These are phyloP conservation scores for Leccinum variicolor DNA, from an alignment of 768 basidiomycete species.

Conservation along the genomic window DNA sequence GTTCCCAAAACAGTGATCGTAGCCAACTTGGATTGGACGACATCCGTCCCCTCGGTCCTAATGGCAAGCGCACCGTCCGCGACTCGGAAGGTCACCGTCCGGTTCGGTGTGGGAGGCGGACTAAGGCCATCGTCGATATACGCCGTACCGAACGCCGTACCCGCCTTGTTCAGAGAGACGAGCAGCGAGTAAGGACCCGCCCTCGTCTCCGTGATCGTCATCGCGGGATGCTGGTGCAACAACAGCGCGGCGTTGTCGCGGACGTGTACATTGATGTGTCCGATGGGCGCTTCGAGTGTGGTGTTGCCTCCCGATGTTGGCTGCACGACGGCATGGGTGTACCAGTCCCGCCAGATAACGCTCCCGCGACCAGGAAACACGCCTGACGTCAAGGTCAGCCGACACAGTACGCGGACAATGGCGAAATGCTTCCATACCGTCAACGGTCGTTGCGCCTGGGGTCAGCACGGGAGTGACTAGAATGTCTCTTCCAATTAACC, in stretches of 20 bases:
- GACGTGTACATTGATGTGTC: constrained; percentile 72
- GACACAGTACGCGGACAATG: no score
- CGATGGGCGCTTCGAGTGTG: constrained; percentile 58
- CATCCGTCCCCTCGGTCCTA: constrained; percentile 22
- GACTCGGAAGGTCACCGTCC: constrained; percentile 44
- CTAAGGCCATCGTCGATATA: constrained; percentile 63
- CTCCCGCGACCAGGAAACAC: constrained; percentile 59
- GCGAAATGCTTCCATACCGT: constrained; percentile 42
- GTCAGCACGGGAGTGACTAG: constrained; percentile 72
- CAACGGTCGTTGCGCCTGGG: constrained; percentile 63
- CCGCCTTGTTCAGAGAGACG: constrained; percentile 45
- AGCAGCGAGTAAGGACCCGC: constrained; percentile 58
- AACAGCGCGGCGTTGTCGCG: constrained; percentile 62
- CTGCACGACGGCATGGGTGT: constrained; percentile 55
- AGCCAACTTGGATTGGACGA: constrained; percentile 42
- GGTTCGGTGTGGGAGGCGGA: constrained; percentile 49
- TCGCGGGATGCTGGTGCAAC: constrained; percentile 55
- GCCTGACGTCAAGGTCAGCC: constrained; percentile 32
- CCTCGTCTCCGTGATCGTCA: constrained; percentile 63
- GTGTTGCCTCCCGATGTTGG: constrained; percentile 36
- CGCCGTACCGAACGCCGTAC: constrained; percentile 53
- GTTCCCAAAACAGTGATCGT: constrained; percentile 57
- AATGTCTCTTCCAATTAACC: constrained; percentile 64
- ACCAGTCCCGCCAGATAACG: constrained; percentile 68
- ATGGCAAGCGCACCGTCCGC: constrained; percentile 35